Percentiles rank a stretch among this genome's conserved stretches.
Evolutionary conservation across 2,329 filamentous ascomycete species (phyloP).

Genomic region (Penicillium sp.): DNA sequence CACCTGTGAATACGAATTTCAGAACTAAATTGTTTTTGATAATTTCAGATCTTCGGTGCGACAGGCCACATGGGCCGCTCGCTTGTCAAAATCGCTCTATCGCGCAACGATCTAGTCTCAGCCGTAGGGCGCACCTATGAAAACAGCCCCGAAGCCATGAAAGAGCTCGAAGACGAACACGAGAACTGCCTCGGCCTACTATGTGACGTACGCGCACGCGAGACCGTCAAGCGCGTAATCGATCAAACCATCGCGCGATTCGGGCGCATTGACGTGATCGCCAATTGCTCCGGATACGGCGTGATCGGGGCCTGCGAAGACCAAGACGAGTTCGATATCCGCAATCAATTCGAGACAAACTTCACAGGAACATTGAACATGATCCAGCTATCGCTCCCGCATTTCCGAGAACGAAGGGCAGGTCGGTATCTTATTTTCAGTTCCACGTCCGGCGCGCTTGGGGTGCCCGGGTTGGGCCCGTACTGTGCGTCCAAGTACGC

Average conservation of each 20-base stretch:
- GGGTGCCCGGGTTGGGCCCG: slow-evolving; percentile 86
- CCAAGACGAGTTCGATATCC: slow-evolving; percentile 91
- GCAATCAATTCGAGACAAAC: slow-evolving; percentile 96
- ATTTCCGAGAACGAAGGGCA: slow-evolving; percentile 73
- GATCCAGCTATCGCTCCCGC: slow-evolving; percentile 81
- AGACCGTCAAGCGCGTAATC: slow-evolving; percentile 73
- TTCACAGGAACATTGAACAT: slow-evolving; percentile 96
- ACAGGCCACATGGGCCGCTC: slow-evolving; percentile 97
- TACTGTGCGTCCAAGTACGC: slow-evolving; percentile 98
- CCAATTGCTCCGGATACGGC: slow-evolving; percentile 92
- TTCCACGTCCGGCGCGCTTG: slow-evolving; percentile 86
- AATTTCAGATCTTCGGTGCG: slow-evolving; percentile 77
- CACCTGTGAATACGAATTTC: not conserved
- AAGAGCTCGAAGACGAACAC: slow-evolving; percentile 64
- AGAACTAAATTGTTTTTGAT: slow-evolving; percentile 9
- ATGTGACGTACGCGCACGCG: slow-evolving; percentile 83
- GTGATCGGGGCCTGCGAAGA: slow-evolving; percentile 96
- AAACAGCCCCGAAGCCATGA: slow-evolving; percentile 71
- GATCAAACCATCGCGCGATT: slow-evolving; percentile 71
- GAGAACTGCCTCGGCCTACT: slow-evolving; percentile 70
- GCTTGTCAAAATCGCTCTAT: slow-evolving; percentile 77
- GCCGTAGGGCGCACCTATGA: slow-evolving; percentile 84
- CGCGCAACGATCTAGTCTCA: slow-evolving; percentile 78
- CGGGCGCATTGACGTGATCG: slow-evolving; percentile 82
- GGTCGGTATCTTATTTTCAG: slow-evolving; percentile 95